phyloP scores from a whole-genome alignment of 106 monocot species.

The Iris macrosiphon region DNA sequence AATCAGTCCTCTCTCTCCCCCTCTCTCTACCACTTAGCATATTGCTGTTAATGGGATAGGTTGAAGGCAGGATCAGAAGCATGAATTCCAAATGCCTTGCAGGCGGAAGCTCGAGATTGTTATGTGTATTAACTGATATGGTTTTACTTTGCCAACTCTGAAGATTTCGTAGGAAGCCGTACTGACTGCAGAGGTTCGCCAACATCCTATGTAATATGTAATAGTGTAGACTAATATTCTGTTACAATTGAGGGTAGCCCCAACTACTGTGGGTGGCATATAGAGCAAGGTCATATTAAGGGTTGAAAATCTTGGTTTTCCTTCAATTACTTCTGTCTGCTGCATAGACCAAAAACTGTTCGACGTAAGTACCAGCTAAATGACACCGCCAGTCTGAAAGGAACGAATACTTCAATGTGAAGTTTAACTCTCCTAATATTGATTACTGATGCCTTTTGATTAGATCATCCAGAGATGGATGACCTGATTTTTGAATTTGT shows the following conservation, averaged over 20 bases:
- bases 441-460: no score
- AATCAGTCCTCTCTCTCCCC: background rate
- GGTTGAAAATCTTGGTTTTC: no score
- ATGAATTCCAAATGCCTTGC: background rate
- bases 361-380: no score
- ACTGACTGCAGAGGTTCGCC: background rate
- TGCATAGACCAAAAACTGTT: no score
- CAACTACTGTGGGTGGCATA: background rate
- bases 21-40: background rate
- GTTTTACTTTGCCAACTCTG: background rate
- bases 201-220: background rate
- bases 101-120: background rate
- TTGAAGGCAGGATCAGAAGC: background rate
- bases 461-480: no score
- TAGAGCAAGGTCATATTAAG: slow-evolving; percentile 3
- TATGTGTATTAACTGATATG: slow-evolving; percentile 1
- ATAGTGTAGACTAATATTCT: background rate
- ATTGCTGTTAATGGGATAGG: background rate
- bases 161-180: background rate
- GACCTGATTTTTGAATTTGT: no score
- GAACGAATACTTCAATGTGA: no score
- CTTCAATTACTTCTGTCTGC: no score
- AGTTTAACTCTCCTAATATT: no score
- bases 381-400: no score
- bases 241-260: background rate